Percentiles rank a stretch among this genome's conserved stretches.
These are phyloP conservation scores for Juncus effusus DNA, from an alignment of 176 grass and related monocot genomes.

Conservation along the genomic window DNA sequence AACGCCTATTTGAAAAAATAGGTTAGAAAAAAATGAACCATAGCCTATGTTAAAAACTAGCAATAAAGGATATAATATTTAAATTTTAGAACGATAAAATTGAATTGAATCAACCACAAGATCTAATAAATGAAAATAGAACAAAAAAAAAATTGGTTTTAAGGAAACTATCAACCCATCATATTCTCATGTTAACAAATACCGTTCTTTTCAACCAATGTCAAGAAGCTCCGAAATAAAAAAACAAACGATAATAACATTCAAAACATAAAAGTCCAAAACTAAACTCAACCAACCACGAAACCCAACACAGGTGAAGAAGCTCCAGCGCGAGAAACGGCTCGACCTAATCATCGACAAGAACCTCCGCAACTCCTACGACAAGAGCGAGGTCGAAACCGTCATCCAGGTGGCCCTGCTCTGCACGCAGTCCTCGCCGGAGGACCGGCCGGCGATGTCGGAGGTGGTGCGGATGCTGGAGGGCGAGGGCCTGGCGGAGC, in stretches of 20 bases:
- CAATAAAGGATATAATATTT: too few relatives aligned
- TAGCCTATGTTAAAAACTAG: too few relatives aligned
- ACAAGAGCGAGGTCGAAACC: conserved; percentile 70
- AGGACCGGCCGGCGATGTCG: conserved; percentile 88
- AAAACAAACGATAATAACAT: not conserved
- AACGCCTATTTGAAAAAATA: too few relatives aligned
- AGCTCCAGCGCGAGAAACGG: conserved; percentile 71
- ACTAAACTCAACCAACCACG: too few relatives aligned
- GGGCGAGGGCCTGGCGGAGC: conserved; percentile 81
- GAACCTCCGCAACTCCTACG: conserved; percentile 52
- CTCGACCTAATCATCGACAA: conserved; percentile 60
- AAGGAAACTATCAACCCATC: too few relatives aligned
- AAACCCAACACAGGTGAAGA: conserved; percentile 58
- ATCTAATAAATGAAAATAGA: too few relatives aligned
- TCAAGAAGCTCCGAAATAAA: not conserved
- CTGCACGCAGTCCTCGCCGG: conserved; percentile 79
- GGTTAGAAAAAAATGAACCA: too few relatives aligned
- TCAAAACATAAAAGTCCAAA: not conserved
- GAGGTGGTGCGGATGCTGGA: conserved; percentile 96
- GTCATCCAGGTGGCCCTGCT: conserved; percentile 90
- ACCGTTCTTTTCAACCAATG: not conserved
- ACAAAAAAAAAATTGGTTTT: too few relatives aligned
- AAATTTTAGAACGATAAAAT: too few relatives aligned
- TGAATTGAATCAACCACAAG: too few relatives aligned
- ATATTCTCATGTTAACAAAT: too few relatives aligned